phyloP scores from a whole-genome alignment of 2,329 filamentous ascomycete species.

The Beauveria rudraprayagi region DNA sequence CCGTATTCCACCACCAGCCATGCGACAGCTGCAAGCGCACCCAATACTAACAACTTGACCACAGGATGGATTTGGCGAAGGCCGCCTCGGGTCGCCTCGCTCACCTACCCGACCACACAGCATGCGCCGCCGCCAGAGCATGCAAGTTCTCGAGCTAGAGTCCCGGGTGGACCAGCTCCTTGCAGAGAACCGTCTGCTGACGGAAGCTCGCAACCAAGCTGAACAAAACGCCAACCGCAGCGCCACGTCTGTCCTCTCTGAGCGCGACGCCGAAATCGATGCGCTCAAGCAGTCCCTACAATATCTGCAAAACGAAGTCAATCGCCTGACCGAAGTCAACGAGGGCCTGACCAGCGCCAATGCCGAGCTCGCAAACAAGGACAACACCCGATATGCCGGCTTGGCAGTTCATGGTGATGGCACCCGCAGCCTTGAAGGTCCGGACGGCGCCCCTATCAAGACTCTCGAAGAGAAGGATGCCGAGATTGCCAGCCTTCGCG shows the following conservation, averaged over 20 bases:
- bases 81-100: slow-evolving; percentile 73
- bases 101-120: slow-evolving; percentile 92
- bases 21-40: background rate
- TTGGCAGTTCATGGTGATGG: slow-evolving; percentile 59
- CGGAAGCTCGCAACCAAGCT: slow-evolving; percentile 61
- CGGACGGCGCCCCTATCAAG: slow-evolving; percentile 53
- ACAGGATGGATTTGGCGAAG: slow-evolving; percentile 91
- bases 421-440: slow-evolving; percentile 59
- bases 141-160: slow-evolving; percentile 93
- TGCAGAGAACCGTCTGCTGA: slow-evolving; percentile 74
- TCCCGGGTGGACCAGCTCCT: slow-evolving; percentile 73
- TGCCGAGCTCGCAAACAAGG: slow-evolving; percentile 64
- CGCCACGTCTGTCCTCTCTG: slow-evolving; percentile 62
- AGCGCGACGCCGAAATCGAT: slow-evolving; percentile 82
- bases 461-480: slow-evolving; percentile 73
- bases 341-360: slow-evolving; percentile 71
- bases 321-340: slow-evolving; percentile 74
- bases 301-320: slow-evolving; percentile 74
- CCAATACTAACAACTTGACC: slow-evolving; percentile 16
- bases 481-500: slow-evolving; percentile 70
- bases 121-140: slow-evolving; percentile 93
- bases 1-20: background rate
- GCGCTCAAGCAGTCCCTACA: slow-evolving; percentile 70
- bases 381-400: slow-evolving; percentile 60
- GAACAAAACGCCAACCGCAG: slow-evolving; percentile 59